Evolutionary conservation across 257 asterid genomes (phyloP).

Genomic region (Gentiana dahurica): DNA sequence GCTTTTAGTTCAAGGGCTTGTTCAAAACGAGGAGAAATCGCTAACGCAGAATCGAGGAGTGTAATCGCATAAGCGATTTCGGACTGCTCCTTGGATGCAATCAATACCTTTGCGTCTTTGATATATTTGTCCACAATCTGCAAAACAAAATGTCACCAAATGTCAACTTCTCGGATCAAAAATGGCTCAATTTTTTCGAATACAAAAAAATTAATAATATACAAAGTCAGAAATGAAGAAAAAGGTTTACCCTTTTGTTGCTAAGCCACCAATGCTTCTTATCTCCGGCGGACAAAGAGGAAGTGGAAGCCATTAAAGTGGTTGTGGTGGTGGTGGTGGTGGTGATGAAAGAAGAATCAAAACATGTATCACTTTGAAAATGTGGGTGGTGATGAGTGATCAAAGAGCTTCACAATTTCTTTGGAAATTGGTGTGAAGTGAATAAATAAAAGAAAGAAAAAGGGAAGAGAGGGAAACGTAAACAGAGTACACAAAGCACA

Average conservation of each 20-base stretch:
- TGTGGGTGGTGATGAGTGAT: constrained; percentile 1
- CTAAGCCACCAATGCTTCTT: constrained; percentile 95
- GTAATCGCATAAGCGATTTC: constrained; percentile 60
- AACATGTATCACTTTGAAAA: background rate
- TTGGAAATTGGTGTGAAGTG: background rate
- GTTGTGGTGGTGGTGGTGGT: constrained; percentile 18
- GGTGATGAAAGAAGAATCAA: too few species aligned
- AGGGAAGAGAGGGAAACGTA: too few species aligned
- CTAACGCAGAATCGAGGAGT: constrained; percentile 63
- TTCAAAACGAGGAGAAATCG: constrained; percentile 74
- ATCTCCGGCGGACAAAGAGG: constrained; percentile 32
- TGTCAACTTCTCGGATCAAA: too few species aligned
- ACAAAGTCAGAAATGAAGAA: constrained; percentile 1
- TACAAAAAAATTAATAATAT: too few species aligned
- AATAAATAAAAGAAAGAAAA: constrained; percentile 11
- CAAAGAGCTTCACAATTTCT: background rate
- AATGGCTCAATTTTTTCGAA: too few species aligned
- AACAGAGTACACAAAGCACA: too few species aligned
- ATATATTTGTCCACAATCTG: constrained; percentile 82
- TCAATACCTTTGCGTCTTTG: constrained; percentile 62
- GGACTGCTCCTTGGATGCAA: constrained; percentile 54
- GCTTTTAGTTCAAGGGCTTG: constrained; percentile 70
- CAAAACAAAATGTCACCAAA: constrained; percentile 1
- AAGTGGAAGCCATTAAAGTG: constrained; percentile 54
- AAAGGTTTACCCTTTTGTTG: constrained; percentile 52